Evolutionary conservation across 345 rosid genomes (phyloP).

Genomic region (Kernera saxatilis): DNA sequence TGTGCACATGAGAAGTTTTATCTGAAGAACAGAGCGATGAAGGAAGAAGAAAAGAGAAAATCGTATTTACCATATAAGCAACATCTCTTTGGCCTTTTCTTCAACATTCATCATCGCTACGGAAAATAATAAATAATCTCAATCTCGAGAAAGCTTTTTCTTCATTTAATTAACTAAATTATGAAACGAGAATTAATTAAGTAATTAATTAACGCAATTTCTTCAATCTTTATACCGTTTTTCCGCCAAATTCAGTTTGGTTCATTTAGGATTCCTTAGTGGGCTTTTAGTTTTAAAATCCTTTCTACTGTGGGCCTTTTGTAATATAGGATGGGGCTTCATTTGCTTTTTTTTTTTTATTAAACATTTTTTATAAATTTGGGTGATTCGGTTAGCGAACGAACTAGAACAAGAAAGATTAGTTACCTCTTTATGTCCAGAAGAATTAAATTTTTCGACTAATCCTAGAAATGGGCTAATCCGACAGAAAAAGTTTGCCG

Average conservation of each 20-base stretch:
- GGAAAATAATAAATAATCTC: neutral
- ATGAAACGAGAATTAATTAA: neutral
- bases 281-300: neutral
- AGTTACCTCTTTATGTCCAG: too few species aligned
- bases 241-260: neutral
- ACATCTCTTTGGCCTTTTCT: constrained; percentile 51
- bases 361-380: too few species aligned
- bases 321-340: too few species aligned
- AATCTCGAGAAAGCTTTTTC: too few species aligned
- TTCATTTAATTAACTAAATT: neutral
- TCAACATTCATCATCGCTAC: neutral
- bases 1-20: constrained; percentile 60
- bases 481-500: too few species aligned
- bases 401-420: too few species aligned
- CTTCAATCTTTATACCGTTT: too few species aligned
- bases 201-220: too few species aligned
- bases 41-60: constrained; percentile 45
- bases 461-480: too few species aligned
- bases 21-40: constrained; percentile 44
- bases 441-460: too few species aligned
- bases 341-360: too few species aligned
- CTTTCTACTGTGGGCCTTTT: neutral
- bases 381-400: too few species aligned
- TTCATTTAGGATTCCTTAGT: neutral
- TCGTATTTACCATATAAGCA: constrained; percentile 65